phyloP scores from a whole-genome alignment of 306 rosid genomes.

The Senna siamea region DNA sequence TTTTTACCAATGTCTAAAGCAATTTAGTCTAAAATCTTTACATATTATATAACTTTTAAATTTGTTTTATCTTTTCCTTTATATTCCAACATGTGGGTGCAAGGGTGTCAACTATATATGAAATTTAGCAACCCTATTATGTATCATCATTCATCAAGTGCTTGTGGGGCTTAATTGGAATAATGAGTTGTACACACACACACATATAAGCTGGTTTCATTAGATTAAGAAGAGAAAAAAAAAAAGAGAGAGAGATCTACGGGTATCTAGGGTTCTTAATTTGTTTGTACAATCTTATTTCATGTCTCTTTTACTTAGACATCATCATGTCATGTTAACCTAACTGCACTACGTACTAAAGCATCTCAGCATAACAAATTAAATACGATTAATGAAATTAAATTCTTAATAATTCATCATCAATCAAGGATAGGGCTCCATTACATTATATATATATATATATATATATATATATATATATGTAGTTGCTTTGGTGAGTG shows the following conservation, averaged over 20 bases:
- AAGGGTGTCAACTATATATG: background rate
- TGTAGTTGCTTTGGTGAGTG: background rate
- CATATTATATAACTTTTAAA: too few relatives aligned
- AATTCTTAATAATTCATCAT: background rate
- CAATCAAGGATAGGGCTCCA: background rate
- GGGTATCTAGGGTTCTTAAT: background rate
- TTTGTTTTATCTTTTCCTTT: too few relatives aligned
- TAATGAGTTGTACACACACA: background rate
- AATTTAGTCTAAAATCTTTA: too few relatives aligned
- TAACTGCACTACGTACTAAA: background rate
- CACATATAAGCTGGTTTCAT: background rate
- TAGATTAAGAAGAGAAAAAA: background rate
- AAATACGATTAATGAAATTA: too few relatives aligned
- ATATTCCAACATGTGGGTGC: too few relatives aligned
- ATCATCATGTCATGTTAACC: slow-evolving; percentile 41
- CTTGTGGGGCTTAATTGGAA: slow-evolving; percentile 7
- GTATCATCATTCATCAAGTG: background rate
- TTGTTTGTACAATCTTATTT: slow-evolving; percentile 7
- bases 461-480: too few relatives aligned
- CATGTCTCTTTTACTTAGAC: slow-evolving; percentile 32
- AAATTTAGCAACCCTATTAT: too few relatives aligned
- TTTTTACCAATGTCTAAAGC: too few relatives aligned
- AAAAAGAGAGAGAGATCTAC: background rate
- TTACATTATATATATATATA: background rate
- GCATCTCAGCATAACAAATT: too few relatives aligned